These are phyloP conservation scores for Phialocephala sp. DNA, from an alignment of 2,329 filamentous ascomycete species.

Conservation along the genomic window DNA sequence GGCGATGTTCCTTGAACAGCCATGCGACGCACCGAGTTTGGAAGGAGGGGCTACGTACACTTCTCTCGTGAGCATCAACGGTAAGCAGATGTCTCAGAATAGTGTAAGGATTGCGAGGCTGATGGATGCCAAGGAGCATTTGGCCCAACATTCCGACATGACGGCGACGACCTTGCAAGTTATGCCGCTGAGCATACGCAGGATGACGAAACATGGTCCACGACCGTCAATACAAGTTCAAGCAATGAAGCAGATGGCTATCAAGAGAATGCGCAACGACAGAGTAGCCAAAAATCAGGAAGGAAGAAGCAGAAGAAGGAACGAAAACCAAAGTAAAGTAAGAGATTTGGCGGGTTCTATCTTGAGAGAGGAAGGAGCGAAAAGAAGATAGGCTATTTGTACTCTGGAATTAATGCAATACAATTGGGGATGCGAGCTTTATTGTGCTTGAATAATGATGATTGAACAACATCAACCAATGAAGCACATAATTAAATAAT, in stretches of 20 bases:
- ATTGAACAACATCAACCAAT: no score
- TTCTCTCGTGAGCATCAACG: neutral
- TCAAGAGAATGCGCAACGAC: neutral
- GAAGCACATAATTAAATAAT: no score
- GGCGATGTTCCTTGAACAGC: no score
- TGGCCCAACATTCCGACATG: neutral
- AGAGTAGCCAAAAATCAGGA: neutral
- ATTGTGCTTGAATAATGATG: no score
- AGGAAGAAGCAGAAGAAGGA: neutral
- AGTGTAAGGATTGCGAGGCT: neutral
- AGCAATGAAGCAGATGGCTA: neutral
- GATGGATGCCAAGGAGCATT: neutral
- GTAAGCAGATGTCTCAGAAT: neutral
- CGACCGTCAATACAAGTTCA: neutral
- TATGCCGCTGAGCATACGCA: neutral
- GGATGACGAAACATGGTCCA: neutral
- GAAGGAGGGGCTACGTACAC: neutral
- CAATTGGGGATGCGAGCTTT: no score
- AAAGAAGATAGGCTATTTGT: no score
- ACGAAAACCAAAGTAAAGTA: neutral
- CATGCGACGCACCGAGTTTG: no score
- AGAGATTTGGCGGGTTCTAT: neutral
- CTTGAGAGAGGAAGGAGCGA: no score
- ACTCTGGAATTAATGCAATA: no score
- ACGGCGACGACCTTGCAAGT: neutral